Evolutionary conservation across 805 yeast species (phyloP).

Genomic region (Candida sakaeoensis): DNA sequence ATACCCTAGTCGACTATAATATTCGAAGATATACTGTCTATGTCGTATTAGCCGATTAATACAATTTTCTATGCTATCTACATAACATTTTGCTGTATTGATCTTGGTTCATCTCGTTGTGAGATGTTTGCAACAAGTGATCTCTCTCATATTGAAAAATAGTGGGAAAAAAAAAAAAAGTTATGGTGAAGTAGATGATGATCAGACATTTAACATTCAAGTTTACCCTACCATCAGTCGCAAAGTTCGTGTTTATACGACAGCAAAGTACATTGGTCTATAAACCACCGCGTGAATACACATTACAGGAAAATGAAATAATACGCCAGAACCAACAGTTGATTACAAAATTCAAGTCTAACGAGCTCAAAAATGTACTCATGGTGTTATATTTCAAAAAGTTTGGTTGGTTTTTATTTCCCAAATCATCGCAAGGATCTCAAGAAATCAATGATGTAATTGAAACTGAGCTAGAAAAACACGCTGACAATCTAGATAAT

Average conservation of each 20-base stretch:
- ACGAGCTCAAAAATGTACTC: not conserved
- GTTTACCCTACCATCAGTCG: not conserved
- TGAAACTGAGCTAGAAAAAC: not conserved
- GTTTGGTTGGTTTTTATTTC: conserved; percentile 1
- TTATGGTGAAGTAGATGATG: not conserved
- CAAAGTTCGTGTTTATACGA: not conserved
- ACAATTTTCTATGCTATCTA: too few species aligned
- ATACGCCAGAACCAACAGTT: not conserved
- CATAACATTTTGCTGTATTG: too few species aligned
- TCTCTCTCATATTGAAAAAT: too few species aligned
- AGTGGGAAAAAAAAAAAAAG: not conserved
- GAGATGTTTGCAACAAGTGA: too few species aligned
- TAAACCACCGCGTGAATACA: not conserved
- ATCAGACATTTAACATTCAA: not conserved
- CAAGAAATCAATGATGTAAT: not conserved
- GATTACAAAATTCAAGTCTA: not conserved
- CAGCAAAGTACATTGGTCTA: not conserved
- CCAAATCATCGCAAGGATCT: not conserved
- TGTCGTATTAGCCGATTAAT: too few species aligned
- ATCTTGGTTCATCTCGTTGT: too few species aligned
- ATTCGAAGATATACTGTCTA: too few species aligned
- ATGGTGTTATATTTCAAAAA: not conserved
- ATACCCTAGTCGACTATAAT: too few species aligned
- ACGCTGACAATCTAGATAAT: not conserved
- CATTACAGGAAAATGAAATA: not conserved